Base-by-base conservation (phyloP, 768 basidiomycete genomes). In the Lepiota brunneoincarnata region DNA sequence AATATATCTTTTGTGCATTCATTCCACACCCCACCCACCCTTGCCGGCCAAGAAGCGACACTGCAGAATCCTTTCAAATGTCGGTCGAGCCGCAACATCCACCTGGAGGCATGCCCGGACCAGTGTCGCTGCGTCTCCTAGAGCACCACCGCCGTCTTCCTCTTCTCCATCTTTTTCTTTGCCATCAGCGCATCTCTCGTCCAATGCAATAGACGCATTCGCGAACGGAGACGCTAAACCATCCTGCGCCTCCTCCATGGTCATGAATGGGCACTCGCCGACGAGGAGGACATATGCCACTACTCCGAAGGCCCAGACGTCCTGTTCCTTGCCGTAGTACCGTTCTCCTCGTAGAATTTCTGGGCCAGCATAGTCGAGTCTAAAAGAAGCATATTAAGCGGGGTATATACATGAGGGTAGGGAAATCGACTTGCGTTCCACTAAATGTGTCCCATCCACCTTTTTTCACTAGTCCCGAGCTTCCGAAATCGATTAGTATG, bases 271-370 rank as follows among this genome's bases (percentile, higher is more conserved):
- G 64, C 93, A 95, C 73, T 96, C 93, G 5, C 93, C 92, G 18
- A 88, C 82, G 15, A 98, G 80, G 58, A 99, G 82, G 52, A 99
- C 96, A 68, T 94, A 99, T 11, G 87, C 93, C 18, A 99, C 93
- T 20, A 98, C 94, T 12, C 96, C 96, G 56, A 96, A 91, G 0
- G 96, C 96, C 95, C 96, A 99, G 2, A 98, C 90, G 61, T 99
- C 96, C 69, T 98, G 95, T 66, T 96, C 93, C 65, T 94, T 95
- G 34, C 96, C 97, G 59, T 89, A 81, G 68, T 99, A 99, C 46
- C 91, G 82, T 66, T 97, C 93, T 2, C 96, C 96, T 15, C 93
- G 86, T 26, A 99, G 72, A 53, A 99, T 98, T 69, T 99, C 96
- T 36, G 96, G 97, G 7, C 91, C 92, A 14, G 96, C 96, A 66